Percentiles rank a stretch among this genome's conserved stretches.
phyloP scores from a whole-genome alignment of 2,329 filamentous ascomycete genomes.

The Cryoendolithus antarcticus region DNA sequence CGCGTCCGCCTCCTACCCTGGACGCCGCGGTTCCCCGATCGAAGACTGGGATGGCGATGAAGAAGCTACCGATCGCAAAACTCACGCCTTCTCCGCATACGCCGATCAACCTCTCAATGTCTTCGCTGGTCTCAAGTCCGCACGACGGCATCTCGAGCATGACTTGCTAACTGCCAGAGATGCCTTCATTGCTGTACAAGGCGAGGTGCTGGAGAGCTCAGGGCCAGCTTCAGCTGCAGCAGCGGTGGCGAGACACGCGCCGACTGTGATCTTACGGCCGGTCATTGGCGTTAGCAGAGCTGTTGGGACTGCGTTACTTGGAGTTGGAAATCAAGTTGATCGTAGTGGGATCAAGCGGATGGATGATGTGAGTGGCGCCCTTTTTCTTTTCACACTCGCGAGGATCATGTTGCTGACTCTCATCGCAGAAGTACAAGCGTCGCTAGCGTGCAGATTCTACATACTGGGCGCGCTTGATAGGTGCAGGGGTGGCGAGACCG shows the following conservation, averaged over 20 bases:
- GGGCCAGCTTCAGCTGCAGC: conserved; percentile 68
- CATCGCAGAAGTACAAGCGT: conserved; percentile 23
- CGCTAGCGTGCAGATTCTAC: conserved; percentile 5
- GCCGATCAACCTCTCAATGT: conserved; percentile 89
- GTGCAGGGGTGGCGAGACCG: no score
- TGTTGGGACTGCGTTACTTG: conserved; percentile 77
- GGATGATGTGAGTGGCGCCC: conserved; percentile 62
- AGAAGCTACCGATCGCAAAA: conserved; percentile 53
- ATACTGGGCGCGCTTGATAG: no score
- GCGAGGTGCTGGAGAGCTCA: conserved; percentile 76
- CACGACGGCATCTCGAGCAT: conserved; percentile 68
- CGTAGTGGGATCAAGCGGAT: conserved; percentile 66
- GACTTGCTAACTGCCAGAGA: conserved; percentile 80
- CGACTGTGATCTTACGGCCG: conserved; percentile 85
- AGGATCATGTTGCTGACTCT: conserved; percentile 8
- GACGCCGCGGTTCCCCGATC: conserved; percentile 7
- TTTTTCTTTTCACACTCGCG: conserved; percentile 3
- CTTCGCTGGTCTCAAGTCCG: conserved; percentile 70
- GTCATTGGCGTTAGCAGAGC: conserved; percentile 84
- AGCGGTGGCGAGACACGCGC: conserved; percentile 67
- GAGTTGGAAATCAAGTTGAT: conserved; percentile 85
- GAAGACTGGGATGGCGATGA: conserved; percentile 24
- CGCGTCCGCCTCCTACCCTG: conserved; percentile 8
- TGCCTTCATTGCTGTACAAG: conserved; percentile 87
- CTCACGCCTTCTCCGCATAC: conserved; percentile 76